phyloP scores from a whole-genome alignment of 768 basidiomycete genomes.

The Psilocybe cyanescens region DNA sequence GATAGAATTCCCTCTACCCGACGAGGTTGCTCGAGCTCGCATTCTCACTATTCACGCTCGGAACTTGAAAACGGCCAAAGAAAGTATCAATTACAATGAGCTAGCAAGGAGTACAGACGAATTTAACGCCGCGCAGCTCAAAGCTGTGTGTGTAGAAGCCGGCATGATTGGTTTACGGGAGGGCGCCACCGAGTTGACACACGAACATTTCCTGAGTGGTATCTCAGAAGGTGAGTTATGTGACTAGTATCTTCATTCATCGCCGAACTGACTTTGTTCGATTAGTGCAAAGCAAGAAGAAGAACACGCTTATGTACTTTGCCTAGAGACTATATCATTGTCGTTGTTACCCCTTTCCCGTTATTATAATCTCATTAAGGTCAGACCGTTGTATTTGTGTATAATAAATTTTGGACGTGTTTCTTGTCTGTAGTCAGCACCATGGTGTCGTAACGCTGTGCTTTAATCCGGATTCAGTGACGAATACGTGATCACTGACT shows the following conservation, averaged over 20 bases:
- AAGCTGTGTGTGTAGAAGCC: slow-evolving; percentile 98
- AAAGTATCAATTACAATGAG: slow-evolving; percentile 93
- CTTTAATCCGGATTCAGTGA: not conserved
- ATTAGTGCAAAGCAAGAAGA: slow-evolving; percentile 98
- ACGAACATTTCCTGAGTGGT: slow-evolving; percentile 96
- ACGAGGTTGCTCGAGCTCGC: slow-evolving; percentile 93
- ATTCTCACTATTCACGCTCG: slow-evolving; percentile 97
- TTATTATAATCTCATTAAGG: not conserved
- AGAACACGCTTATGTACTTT: slow-evolving; percentile 96
- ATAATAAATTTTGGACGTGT: not conserved
- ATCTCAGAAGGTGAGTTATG: slow-evolving; percentile 74
- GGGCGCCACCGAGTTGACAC: slow-evolving; percentile 84
- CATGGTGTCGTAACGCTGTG: not conserved
- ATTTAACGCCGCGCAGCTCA: slow-evolving; percentile 96
- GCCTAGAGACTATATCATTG: slow-evolving; percentile 49
- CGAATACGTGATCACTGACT: too few species aligned
- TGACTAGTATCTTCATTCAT: slow-evolving; percentile 2
- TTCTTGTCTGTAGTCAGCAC: not conserved
- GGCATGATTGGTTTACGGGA: slow-evolving; percentile 98
- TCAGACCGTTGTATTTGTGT: slow-evolving; percentile 3
- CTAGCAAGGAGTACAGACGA: slow-evolving; percentile 96
- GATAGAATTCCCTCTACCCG: slow-evolving; percentile 98
- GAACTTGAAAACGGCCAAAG: slow-evolving; percentile 87
- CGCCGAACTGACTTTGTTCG: slow-evolving; percentile 26
- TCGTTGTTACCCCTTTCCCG: not conserved